These are phyloP conservation scores for Ceratocystis destructans DNA, from an alignment of 2,329 filamentous ascomycete species.

Conservation along the genomic window DNA sequence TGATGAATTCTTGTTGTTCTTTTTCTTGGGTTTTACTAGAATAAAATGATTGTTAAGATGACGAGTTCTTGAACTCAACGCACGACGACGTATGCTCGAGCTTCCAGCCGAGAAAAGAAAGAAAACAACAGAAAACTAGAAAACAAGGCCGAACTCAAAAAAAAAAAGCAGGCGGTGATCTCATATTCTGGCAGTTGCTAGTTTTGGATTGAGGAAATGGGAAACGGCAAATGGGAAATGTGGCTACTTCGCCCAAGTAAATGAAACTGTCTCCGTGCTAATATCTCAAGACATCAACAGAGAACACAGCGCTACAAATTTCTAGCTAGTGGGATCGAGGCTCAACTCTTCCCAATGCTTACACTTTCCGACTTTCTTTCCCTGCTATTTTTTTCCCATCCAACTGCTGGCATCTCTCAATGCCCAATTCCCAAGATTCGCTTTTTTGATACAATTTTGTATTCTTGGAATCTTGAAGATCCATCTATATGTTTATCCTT, in stretches of 20 bases:
- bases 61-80: neutral
- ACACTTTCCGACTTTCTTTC: neutral
- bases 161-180: neutral
- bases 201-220: neutral
- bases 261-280: neutral
- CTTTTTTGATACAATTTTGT: neutral
- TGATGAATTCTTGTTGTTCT: neutral
- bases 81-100: neutral
- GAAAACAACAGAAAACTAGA: neutral
- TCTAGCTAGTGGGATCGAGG: neutral
- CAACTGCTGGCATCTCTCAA: neutral
- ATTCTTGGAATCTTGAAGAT: neutral
- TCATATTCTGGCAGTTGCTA: neutral
- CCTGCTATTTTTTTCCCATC: neutral
- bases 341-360: neutral
- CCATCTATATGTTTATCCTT: conserved; percentile 2
- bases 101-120: neutral
- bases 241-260: neutral
- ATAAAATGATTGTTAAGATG: neutral
- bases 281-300: neutral
- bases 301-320: neutral
- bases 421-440: neutral
- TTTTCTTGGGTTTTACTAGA: neutral
- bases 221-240: neutral
- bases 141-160: too few species aligned